Conservation (phyloP, 176 grass and related monocot genomes). For the Carex scoparia region DNA sequence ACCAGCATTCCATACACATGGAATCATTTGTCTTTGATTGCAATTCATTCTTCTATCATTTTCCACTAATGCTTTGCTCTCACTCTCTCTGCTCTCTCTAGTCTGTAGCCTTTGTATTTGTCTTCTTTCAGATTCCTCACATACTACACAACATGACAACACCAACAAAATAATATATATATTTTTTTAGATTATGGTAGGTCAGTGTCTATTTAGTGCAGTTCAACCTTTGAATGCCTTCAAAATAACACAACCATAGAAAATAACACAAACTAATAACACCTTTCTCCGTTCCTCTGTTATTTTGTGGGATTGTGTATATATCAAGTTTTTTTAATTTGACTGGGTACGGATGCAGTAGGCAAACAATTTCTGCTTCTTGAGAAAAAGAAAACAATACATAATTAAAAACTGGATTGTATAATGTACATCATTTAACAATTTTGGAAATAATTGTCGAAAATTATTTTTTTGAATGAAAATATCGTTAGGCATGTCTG, state of each 20-base stretch:
- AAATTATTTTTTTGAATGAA: background rate
- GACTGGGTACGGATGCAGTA: background rate
- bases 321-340: background rate
- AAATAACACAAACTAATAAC: background rate
- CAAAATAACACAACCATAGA: slow-evolving; percentile 14
- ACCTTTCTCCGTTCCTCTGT: background rate
- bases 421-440: background rate
- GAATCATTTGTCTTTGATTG: slow-evolving; percentile 30
- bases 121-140: background rate
- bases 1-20: slow-evolving; percentile 12
- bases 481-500: background rate
- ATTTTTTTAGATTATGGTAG: slow-evolving; percentile 4
- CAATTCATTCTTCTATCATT: slow-evolving; percentile 25
- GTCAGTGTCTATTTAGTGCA: slow-evolving; percentile 14
- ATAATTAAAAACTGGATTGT: background rate
- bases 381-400: background rate
- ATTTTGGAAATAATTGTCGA: background rate
- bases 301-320: background rate
- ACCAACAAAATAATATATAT: slow-evolving; percentile 7
- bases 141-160: background rate
- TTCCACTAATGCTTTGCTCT: slow-evolving; percentile 22
- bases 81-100: slow-evolving; percentile 14
- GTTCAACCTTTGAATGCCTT: slow-evolving; percentile 10
- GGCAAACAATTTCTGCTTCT: background rate
- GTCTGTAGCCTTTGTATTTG: background rate